Evolutionary conservation across 2,329 filamentous ascomycete genomes (phyloP), one percentile per base, ranked within the genome.

Genomic region (Coniochaeta sp.): DNA sequence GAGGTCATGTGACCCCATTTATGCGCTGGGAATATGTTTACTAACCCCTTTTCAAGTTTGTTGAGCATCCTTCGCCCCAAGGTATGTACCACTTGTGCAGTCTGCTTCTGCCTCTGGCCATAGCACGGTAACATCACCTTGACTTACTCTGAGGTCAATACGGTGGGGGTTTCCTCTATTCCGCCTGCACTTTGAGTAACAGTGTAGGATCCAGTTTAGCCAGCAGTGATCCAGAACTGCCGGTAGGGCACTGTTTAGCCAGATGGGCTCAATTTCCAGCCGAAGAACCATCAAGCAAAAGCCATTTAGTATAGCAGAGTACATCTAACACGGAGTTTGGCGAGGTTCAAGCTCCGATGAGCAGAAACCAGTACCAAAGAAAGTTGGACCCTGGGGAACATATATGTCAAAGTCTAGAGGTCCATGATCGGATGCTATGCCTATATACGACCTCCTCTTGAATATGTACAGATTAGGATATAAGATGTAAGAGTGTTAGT

Each of bases 391-490:
- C 12, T 3, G 19, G 19, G 9, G n/a, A n/a, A n/a, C n/a, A 26
- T 12, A 4, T 7, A 26, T 52, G 22, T 16, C 22, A 52, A 28
- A 26, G 26, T 30, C 47, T 30, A 9, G 47, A 52, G 47, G 47
- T 52, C 47, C 47, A 28, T n/a, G 26, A 55, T 55, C 28, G 54
- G 32, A 55, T 38, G 30, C 8, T 22, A 36, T 38, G 14, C 19
- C 34, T 55, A 55, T 55, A 17, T 55, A 55, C 54, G 54, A 55
- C 54, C 34, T 55, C 54, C 54, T 55, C 54, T 36, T 36, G 10
- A 55, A 38, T 55, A 55, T 55, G 32, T 55, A 55, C 54, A 55
- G 22, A 55, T 55, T 55, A 38, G 30, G 54, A 55, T 55, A 55
- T 55, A 38, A 55, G 32, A 55, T 30, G 47, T 52, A 52, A 28